Conservation (phyloP, 768 basidiomycete species). For the Phlegmacium glaucopus region DNA sequence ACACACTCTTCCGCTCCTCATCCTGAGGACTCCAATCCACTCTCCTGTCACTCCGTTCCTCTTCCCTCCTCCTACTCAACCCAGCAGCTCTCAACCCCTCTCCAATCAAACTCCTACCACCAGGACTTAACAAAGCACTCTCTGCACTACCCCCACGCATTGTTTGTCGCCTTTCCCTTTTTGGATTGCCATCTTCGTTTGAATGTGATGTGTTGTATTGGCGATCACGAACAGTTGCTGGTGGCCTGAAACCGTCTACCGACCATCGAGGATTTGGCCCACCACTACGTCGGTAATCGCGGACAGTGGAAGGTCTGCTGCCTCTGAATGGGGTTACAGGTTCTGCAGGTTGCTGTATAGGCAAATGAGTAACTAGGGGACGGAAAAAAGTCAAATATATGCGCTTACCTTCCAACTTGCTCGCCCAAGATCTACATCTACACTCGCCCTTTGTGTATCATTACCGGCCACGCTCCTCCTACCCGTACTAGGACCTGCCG, state of each 20-base stretch:
- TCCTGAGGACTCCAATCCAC: constrained; percentile 31
- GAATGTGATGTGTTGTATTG: constrained; percentile 12
- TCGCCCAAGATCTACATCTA: constrained; percentile 22
- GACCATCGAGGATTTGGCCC: constrained; percentile 18
- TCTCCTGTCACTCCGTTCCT: constrained; percentile 16
- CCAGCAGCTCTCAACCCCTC: constrained; percentile 74
- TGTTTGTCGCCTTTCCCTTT: constrained; percentile 49
- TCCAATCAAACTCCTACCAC: constrained; percentile 54
- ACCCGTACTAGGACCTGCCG: constrained; percentile 1
- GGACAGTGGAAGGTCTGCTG: constrained; percentile 23
- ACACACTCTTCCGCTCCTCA: constrained; percentile 19
- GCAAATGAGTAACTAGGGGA: not conserved
- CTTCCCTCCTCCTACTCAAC: constrained; percentile 37
- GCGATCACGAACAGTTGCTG: constrained; percentile 19
- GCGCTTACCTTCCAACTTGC: constrained; percentile 18
- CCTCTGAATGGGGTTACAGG: constrained; percentile 37
- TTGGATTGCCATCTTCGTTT: constrained; percentile 11
- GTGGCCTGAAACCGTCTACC: constrained; percentile 22
- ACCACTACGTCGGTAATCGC: constrained; percentile 19
- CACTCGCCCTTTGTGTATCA: constrained; percentile 10
- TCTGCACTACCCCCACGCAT: constrained; percentile 69
- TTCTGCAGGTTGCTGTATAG: constrained; percentile 27
- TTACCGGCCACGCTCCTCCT: constrained; percentile 11
- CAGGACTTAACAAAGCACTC: constrained; percentile 43
- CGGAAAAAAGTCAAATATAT: constrained; percentile 11